These are phyloP conservation scores for Boletus reticulatus DNA, from an alignment of 768 basidiomycete species.

Conservation along the genomic window DNA sequence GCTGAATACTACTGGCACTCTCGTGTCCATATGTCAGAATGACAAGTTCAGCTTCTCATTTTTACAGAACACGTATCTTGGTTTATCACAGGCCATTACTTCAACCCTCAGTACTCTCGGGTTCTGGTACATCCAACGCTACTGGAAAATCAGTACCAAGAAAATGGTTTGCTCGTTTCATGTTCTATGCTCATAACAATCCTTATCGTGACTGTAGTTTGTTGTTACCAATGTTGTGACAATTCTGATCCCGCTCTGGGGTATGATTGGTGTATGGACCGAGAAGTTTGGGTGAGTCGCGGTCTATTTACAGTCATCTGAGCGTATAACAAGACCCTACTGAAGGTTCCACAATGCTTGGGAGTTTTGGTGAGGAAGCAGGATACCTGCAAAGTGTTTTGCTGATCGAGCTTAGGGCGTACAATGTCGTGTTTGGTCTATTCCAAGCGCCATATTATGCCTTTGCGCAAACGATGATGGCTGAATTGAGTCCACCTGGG, in stretches of 20 bases:
- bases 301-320: background rate
- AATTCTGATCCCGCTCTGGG: constrained; percentile 80
- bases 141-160: constrained; percentile 79
- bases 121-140: constrained; percentile 81
- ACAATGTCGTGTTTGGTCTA: constrained; percentile 75
- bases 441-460: constrained; percentile 90
- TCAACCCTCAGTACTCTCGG: constrained; percentile 70
- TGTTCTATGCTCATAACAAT: background rate
- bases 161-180: constrained; percentile 54
- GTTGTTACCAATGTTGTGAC: constrained; percentile 74
- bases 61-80: constrained; percentile 76
- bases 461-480: constrained; percentile 86
- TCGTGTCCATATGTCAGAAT: constrained; percentile 77
- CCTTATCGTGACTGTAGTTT: constrained; percentile 45
- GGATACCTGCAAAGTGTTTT: background rate
- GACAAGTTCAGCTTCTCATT: constrained; percentile 81
- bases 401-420: constrained; percentile 48
- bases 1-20: constrained; percentile 74
- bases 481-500: constrained; percentile 82
- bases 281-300: constrained; percentile 58
- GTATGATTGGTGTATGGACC: constrained; percentile 86
- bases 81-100: constrained; percentile 71
- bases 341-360: constrained; percentile 71
- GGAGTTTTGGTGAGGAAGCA: constrained; percentile 73
- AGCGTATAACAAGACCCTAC: background rate